A percentile compares a stretch with the other conserved stretches of the same genome.
Evolutionary conservation across 2,329 filamentous ascomycete genomes (phyloP).

Genomic region (Colletotrichum sp.): DNA sequence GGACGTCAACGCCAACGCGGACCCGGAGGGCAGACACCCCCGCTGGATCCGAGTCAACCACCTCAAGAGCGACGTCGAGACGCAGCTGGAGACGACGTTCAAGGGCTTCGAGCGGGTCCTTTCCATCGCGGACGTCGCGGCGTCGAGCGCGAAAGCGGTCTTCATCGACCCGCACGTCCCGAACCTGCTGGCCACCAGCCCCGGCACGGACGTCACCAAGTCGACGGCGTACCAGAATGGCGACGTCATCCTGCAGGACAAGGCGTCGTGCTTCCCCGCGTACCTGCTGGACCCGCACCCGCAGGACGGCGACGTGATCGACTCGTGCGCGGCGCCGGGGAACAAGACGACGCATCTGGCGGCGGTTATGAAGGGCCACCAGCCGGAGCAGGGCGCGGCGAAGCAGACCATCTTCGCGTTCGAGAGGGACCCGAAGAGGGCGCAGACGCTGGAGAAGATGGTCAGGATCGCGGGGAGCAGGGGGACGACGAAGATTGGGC

Average conservation of each 20-base stretch:
- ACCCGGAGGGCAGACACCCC: constrained; percentile 68
- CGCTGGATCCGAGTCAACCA: constrained; percentile 92
- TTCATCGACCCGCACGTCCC: constrained; percentile 84
- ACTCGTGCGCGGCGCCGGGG: constrained; percentile 91
- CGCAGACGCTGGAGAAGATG: constrained; percentile 84
- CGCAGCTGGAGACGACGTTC: constrained; percentile 80
- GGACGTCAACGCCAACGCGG: constrained; percentile 58
- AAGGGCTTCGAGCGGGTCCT: constrained; percentile 61
- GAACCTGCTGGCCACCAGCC: constrained; percentile 80
- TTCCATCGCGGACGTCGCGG: constrained; percentile 62
- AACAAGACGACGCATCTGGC: constrained; percentile 98
- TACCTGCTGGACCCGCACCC: constrained; percentile 77
- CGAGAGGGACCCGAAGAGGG: constrained; percentile 75
- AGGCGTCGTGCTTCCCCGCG: constrained; percentile 95
- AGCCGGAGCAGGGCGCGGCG: constrained; percentile 37
- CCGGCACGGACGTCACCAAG: constrained; percentile 73
- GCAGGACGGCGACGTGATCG: constrained; percentile 79
- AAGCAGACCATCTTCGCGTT: constrained; percentile 72
- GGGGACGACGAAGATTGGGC: constrained; percentile 68
- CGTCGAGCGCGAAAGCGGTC: constrained; percentile 54
- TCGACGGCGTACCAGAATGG: constrained; percentile 77
- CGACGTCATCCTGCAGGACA: constrained; percentile 90
- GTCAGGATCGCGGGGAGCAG: constrained; percentile 77
- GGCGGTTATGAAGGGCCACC: constrained; percentile 65
- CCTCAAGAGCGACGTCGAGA: constrained; percentile 71